Evolutionary conservation across 2,329 filamentous ascomycete species (phyloP).

Genomic region (Paramyrothecium sp.): DNA sequence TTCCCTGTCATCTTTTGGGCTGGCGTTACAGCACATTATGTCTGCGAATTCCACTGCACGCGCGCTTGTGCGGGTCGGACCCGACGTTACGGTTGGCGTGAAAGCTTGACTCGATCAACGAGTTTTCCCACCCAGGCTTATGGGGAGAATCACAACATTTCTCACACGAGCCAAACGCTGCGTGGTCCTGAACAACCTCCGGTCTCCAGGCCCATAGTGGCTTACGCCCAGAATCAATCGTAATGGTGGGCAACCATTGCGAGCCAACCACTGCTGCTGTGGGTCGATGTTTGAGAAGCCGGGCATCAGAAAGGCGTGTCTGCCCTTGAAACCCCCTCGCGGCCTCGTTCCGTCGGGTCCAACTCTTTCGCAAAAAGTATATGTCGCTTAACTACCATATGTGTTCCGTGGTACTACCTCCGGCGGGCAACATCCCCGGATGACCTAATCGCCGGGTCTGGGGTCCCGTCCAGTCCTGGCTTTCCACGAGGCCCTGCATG

Average conservation of each 20-base stretch:
- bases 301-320: background rate
- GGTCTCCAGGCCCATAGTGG: background rate
- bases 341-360: background rate
- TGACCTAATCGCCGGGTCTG: background rate
- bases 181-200: background rate
- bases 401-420: background rate
- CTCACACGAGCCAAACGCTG: too few relatives aligned
- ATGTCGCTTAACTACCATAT: background rate
- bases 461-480: conserved; percentile 5
- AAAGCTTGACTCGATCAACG: background rate
- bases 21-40: background rate
- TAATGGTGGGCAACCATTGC: background rate
- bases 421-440: background rate
- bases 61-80: background rate
- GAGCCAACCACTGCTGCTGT: background rate
- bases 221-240: background rate
- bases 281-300: background rate
- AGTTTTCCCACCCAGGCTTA: background rate
- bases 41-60: background rate
- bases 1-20: background rate
- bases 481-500: conserved; percentile 9
- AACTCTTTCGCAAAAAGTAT: background rate
- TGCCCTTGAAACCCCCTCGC: background rate
- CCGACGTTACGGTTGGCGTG: background rate
- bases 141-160: background rate